Percentiles rank a stretch among this genome's conserved stretches.
Evolutionary conservation across 345 rosid genomes (phyloP).

Genomic region (Limnanthes douglasii): DNA sequence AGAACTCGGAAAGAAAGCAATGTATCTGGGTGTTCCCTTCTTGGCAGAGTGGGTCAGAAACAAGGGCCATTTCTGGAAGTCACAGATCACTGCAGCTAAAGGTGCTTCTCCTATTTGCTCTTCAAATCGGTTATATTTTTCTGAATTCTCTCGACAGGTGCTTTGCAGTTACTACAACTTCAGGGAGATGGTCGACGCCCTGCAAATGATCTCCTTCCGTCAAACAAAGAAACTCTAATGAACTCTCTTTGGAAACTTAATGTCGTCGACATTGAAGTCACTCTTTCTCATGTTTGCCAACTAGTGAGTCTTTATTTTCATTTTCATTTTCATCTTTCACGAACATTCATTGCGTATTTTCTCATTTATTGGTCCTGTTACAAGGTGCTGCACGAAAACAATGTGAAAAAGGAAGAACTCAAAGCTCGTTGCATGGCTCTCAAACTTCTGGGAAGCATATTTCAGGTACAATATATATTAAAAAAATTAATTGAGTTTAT

Average conservation of each 20-base stretch:
- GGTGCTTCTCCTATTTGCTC: too few relatives aligned
- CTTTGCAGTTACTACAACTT: conserved; percentile 77
- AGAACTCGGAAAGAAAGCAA: conserved; percentile 92
- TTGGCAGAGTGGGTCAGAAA: conserved; percentile 97
- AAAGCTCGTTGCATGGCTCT: conserved; percentile 61
- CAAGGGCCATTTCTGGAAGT: conserved; percentile 86
- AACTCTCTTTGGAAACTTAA: conserved; percentile 82
- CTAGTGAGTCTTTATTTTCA: conserved; percentile 31
- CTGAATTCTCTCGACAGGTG: conserved; percentile 27
- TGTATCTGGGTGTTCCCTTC: conserved; percentile 76
- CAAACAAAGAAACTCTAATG: conserved; percentile 62
- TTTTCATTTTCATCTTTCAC: too few relatives aligned
- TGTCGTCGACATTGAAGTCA: conserved; percentile 82
- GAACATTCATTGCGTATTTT: too few relatives aligned
- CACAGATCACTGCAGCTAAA: conserved; percentile 97
- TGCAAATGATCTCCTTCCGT: conserved; percentile 38
- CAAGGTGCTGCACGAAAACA: conserved; percentile 58
- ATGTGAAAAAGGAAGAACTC: conserved; percentile 55
- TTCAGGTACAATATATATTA: conserved; percentile 38
- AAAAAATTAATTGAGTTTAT: not conserved
- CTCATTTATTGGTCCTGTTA: not conserved
- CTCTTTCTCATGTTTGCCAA: conserved; percentile 70
- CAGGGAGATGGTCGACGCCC: conserved; percentile 59
- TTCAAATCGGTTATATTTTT: not conserved
- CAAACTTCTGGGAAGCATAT: conserved; percentile 64